A percentile compares a stretch with the other conserved stretches of the same genome.
Evolutionary conservation across 345 rosid genomes (phyloP).

Genomic region (Gossypioides kirkii): DNA sequence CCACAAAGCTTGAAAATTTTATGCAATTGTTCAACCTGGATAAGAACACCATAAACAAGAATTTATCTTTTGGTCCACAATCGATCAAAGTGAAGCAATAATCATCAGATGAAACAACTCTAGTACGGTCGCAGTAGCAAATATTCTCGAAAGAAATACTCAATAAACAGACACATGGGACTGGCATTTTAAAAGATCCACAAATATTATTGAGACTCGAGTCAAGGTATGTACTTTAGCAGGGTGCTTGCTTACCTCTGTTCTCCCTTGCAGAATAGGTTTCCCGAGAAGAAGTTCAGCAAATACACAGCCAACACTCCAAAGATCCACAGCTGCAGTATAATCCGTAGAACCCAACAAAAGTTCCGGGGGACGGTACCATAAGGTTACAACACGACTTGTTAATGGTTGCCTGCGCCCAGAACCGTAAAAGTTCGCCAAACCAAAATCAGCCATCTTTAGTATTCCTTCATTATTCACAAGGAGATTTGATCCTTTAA

Average conservation of each 20-base stretch:
- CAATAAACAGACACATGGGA: not conserved
- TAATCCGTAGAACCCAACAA: constrained; percentile 88
- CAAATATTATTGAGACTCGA: too few species aligned
- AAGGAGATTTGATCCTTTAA: constrained; percentile 93
- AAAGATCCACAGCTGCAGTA: constrained; percentile 82
- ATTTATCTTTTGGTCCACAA: not conserved
- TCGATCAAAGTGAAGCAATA: not conserved
- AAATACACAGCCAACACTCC: constrained; percentile 99
- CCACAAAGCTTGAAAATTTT: constrained; percentile 98
- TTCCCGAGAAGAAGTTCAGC: constrained; percentile 84
- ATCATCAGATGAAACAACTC: not conserved
- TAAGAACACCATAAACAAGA: not conserved
- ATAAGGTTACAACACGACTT: constrained; percentile 94
- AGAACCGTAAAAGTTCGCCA: constrained; percentile 69
- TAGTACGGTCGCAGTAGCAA: not conserved
- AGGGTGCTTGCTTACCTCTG: constrained; percentile 61
- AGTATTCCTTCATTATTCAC: constrained; percentile 84
- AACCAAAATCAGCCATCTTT: constrained; percentile 93
- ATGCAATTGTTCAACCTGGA: constrained; percentile 82
- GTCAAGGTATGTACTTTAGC: not conserved
- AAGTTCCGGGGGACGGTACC: constrained; percentile 99
- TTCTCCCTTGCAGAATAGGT: constrained; percentile 91
- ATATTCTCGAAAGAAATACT: not conserved
- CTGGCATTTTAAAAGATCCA: not conserved
- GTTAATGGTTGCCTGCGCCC: constrained; percentile 73